phyloP scores from a whole-genome alignment of 257 asterid species.

The Jacaranda mimosifolia region DNA sequence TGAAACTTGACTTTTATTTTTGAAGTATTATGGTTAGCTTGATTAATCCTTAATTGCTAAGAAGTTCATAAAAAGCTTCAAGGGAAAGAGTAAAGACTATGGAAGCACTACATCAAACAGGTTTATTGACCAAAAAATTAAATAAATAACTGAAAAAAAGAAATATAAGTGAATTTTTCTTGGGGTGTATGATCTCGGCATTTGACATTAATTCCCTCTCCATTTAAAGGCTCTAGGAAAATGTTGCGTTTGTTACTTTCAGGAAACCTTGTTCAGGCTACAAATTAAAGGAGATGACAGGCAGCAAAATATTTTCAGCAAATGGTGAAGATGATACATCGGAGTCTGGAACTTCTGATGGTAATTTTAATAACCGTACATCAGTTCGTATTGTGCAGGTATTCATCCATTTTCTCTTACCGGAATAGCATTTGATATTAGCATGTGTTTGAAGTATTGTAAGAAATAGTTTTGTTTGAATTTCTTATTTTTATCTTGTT shows the following conservation, averaged over 20 bases:
- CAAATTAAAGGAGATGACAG: slow-evolving; percentile 88
- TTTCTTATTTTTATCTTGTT: not conserved
- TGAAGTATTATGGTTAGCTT: not conserved
- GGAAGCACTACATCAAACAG: not conserved
- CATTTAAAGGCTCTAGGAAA: not conserved
- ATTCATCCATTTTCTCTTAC: slow-evolving; percentile 12
- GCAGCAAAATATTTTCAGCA: slow-evolving; percentile 79
- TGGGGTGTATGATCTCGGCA: not conserved
- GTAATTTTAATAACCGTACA: slow-evolving; percentile 63
- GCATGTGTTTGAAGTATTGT: not conserved
- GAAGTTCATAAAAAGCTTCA: no score
- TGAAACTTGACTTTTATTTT: no score
- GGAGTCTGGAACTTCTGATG: slow-evolving; percentile 65
- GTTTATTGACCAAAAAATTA: not conserved
- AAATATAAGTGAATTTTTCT: not conserved
- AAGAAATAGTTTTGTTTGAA: not conserved
- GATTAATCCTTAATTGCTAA: not conserved
- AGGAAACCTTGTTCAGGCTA: slow-evolving; percentile 94
- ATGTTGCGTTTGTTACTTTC: slow-evolving; percentile 34
- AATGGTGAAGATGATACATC: slow-evolving; percentile 59
- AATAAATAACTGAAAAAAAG: not conserved
- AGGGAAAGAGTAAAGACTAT: no score
- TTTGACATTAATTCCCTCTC: not conserved
- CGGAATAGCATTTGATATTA: slow-evolving; percentile 11
- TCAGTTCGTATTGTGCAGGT: slow-evolving; percentile 98